phyloP scores from a whole-genome alignment of 208 protist species.

The Crithidia acanthocephali region DNA sequence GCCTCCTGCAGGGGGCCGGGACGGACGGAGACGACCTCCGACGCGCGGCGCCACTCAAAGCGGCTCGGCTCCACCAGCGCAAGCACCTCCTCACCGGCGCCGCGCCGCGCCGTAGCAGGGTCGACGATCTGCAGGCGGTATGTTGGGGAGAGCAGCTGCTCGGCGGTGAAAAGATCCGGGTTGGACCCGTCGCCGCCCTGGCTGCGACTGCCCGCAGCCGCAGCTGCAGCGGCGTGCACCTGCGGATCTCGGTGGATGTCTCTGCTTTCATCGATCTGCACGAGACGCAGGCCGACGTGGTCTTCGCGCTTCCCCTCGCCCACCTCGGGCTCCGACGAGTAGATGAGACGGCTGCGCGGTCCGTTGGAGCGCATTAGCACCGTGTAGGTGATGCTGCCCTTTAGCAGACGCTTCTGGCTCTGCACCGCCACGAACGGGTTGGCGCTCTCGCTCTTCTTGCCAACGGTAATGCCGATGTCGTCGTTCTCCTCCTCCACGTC shows the following conservation, averaged over 20 bases:
- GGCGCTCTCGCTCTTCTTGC: conserved; percentile 82
- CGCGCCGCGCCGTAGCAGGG: conserved; percentile 1
- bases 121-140: conserved; percentile 22
- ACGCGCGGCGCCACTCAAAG: conserved; percentile 22
- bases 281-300: conserved; percentile 20
- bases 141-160: conserved; percentile 6
- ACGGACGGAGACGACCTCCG: conserved; percentile 18
- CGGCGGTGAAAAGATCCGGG: background rate
- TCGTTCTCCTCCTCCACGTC: conserved; percentile 81
- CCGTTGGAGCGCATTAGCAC: conserved; percentile 55
- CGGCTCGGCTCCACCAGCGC: conserved; percentile 22
- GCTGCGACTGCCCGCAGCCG: background rate
- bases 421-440: conserved; percentile 75
- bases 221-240: background rate
- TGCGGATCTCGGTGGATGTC: conserved; percentile 7
- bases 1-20: conserved; percentile 10
- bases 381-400: conserved; percentile 85
- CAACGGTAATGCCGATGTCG: conserved; percentile 88
- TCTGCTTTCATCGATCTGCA: conserved; percentile 10
- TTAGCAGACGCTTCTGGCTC: conserved; percentile 75
- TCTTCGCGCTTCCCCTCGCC: conserved; percentile 20
- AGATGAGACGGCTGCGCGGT: conserved; percentile 69
- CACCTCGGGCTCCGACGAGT: conserved; percentile 31
- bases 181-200: background rate
- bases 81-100: conserved; percentile 14